Conservation (phyloP, 2,329 filamentous ascomycete genomes). For the Geoglossum cookeanum region DNA sequence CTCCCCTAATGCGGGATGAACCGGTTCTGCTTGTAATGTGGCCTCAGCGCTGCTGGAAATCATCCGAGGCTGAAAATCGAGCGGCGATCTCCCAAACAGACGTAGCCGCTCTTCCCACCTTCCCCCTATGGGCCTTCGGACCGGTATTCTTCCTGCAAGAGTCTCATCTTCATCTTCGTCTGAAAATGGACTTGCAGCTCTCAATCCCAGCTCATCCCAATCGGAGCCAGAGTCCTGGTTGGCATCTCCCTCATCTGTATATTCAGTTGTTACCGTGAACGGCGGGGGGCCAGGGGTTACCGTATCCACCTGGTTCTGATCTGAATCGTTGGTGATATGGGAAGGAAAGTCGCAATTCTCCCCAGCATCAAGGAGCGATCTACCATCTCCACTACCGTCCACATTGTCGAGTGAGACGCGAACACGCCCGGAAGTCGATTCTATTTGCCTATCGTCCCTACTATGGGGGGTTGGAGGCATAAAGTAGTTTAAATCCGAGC, state of each 20-base stretch:
- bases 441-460: background rate
- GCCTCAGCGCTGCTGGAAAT: background rate
- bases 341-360: background rate
- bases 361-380: background rate
- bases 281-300: background rate
- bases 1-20: constrained; percentile 7
- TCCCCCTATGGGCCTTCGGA: background rate
- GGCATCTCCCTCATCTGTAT: background rate
- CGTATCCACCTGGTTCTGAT: background rate
- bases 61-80: background rate
- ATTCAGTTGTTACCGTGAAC: background rate
- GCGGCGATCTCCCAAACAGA: background rate
- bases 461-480: background rate
- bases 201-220: background rate
- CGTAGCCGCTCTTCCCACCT: background rate
- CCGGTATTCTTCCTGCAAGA: background rate
- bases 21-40: background rate
- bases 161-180: background rate
- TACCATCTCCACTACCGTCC: background rate
- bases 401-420: background rate
- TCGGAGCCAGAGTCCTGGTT: background rate
- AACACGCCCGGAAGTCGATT: background rate
- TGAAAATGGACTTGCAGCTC: background rate
- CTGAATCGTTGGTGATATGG: background rate
- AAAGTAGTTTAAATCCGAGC: background rate